Percentiles rank a stretch among this genome's conserved stretches.
These are phyloP conservation scores for Westerdykella aurantiaca DNA, from an alignment of 2,329 filamentous ascomycete species.

Conservation along the genomic window DNA sequence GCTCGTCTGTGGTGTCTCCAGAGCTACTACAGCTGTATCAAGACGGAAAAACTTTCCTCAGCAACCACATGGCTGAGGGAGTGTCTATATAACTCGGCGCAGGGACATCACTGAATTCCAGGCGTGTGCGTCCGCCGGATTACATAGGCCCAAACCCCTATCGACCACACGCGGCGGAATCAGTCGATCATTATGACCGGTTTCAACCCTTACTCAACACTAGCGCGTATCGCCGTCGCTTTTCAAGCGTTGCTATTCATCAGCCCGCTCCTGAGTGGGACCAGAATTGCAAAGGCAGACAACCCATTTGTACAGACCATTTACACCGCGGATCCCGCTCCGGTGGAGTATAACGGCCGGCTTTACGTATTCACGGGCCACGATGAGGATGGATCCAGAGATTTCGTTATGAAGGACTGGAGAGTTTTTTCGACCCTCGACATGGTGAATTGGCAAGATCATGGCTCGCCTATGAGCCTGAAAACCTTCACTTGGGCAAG, in stretches of 20 bases:
- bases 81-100: neutral
- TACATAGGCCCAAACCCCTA: neutral
- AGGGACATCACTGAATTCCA: neutral
- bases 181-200: neutral
- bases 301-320: slow-evolving; percentile 13
- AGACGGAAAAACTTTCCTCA: neutral
- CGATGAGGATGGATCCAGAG: slow-evolving; percentile 12
- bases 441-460: slow-evolving; percentile 16
- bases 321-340: slow-evolving; percentile 13
- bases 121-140: neutral
- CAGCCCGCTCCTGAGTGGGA: neutral
- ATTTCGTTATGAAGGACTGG: slow-evolving; percentile 13
- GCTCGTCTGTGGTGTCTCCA: neutral
- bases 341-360: slow-evolving; percentile 10
- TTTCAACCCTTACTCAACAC: neutral
- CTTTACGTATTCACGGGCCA: slow-evolving; percentile 14
- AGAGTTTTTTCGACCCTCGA: slow-evolving; percentile 10
- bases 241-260: neutral
- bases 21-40: neutral
- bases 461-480: slow-evolving; percentile 10
- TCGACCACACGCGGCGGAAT: neutral
- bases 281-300: slow-evolving; percentile 7
- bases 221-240: neutral
- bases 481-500: slow-evolving; percentile 11
- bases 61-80: neutral